Conservation (phyloP, 2,329 filamentous ascomycete species). For the Aspergillus proliferans region DNA sequence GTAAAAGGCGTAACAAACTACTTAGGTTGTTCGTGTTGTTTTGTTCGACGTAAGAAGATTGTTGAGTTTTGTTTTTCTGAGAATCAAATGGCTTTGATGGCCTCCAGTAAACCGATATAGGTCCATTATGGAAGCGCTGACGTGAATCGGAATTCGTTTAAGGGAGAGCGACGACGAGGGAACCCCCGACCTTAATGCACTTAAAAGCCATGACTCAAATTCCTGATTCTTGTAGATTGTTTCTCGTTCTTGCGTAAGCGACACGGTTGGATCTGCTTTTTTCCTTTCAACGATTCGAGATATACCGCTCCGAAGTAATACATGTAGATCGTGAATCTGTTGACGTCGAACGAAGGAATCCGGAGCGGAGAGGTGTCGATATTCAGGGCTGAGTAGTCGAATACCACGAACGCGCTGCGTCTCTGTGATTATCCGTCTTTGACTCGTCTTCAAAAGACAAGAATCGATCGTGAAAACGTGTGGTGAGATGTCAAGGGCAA, state of each 20-base stretch:
- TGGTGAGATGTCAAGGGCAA: not conserved
- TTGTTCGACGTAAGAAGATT: slow-evolving; percentile 1
- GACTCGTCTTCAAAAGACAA: not conserved
- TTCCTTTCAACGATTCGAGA: slow-evolving; percentile 4
- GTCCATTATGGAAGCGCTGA: slow-evolving; percentile 26
- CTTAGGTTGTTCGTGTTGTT: not conserved
- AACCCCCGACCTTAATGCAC: slow-evolving; percentile 16
- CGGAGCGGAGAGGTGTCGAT: slow-evolving; percentile 1
- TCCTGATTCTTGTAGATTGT: slow-evolving; percentile 2
- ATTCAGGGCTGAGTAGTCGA: not conserved
- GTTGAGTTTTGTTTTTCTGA: slow-evolving; percentile 6
- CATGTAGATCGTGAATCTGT: slow-evolving; percentile 14
- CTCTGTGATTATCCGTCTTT: not conserved
- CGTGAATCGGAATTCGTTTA: slow-evolving; percentile 19
- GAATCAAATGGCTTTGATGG: slow-evolving; percentile 24
- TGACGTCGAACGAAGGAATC: not conserved
- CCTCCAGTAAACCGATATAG: slow-evolving; percentile 21
- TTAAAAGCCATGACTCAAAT: slow-evolving; percentile 19
- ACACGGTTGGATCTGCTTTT: slow-evolving; percentile 3
- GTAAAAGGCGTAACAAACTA: not conserved
- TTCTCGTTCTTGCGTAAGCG: slow-evolving; percentile 3
- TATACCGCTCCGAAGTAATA: slow-evolving; percentile 12
- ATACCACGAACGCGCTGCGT: slow-evolving; percentile 9
- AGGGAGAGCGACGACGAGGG: slow-evolving; percentile 21
- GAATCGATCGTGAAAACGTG: not conserved